These are phyloP conservation scores for Aureobasidium uvarum DNA, from an alignment of 2,329 filamentous ascomycete species.

Conservation along the genomic window DNA sequence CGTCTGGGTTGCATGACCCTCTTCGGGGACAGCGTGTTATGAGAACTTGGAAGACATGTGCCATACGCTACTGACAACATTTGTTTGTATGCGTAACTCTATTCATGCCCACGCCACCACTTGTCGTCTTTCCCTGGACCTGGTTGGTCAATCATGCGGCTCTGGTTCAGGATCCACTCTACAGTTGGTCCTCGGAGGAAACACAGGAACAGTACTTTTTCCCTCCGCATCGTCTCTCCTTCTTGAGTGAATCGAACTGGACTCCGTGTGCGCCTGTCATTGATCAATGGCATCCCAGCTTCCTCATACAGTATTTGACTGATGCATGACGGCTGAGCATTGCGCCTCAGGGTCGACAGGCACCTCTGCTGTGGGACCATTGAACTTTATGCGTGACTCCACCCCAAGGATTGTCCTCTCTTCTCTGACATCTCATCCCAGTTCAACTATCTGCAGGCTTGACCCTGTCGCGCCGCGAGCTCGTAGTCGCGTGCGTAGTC, in stretches of 20 bases:
- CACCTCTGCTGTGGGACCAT: background rate
- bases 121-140: background rate
- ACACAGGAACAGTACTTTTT: background rate
- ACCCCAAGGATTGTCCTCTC: background rate
- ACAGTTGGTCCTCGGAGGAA: background rate
- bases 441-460: background rate
- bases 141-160: background rate
- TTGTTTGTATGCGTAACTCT: slow-evolving; percentile 4
- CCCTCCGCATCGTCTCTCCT: background rate
- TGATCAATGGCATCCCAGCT: background rate
- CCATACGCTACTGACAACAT: background rate
- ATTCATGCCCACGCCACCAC: background rate
- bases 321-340: background rate
- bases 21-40: background rate
- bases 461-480: background rate
- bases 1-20: background rate
- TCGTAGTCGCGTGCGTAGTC: background rate
- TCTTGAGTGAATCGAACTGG: background rate
- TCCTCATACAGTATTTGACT: background rate
- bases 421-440: background rate
- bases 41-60: background rate
- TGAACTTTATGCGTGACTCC: background rate
- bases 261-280: background rate
- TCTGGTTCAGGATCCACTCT: background rate
- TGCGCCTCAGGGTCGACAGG: background rate